These are phyloP conservation scores for Ceriops decandra DNA, from an alignment of 345 rosid species.

Conservation along the genomic window DNA sequence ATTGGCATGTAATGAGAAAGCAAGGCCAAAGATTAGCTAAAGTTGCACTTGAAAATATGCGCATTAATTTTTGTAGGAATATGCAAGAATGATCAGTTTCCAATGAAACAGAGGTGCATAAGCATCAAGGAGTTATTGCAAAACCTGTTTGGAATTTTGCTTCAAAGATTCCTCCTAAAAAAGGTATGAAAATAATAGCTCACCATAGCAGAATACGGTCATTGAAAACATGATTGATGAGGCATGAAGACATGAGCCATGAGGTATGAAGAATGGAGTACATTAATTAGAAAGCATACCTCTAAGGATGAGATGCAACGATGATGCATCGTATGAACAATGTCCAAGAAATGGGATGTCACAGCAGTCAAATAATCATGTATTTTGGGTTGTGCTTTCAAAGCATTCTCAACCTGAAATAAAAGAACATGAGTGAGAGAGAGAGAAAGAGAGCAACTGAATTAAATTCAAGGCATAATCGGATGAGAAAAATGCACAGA, in stretches of 20 bases:
- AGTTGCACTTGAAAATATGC: too few relatives aligned
- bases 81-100: too few relatives aligned
- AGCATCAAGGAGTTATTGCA: too few relatives aligned
- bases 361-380: conserved; percentile 50
- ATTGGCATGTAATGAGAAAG: too few relatives aligned
- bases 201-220: neutral
- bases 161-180: neutral
- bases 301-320: conserved; percentile 77
- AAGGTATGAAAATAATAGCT: neutral
- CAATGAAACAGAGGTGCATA: too few relatives aligned
- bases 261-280: neutral
- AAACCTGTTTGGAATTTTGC: neutral
- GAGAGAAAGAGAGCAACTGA: neutral
- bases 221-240: neutral
- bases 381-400: conserved; percentile 60
- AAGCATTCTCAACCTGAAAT: conserved; percentile 68
- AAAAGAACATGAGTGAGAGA: neutral
- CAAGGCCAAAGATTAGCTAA: too few relatives aligned
- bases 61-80: too few relatives aligned
- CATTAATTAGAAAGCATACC: conserved; percentile 37
- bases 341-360: conserved; percentile 64
- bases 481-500: neutral
- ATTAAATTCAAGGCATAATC: neutral
- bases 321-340: conserved; percentile 76
- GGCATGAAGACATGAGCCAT: neutral